Conservation (phyloP, 352 stramenopile genomes). For the Globisporangium okanoganense region DNA sequence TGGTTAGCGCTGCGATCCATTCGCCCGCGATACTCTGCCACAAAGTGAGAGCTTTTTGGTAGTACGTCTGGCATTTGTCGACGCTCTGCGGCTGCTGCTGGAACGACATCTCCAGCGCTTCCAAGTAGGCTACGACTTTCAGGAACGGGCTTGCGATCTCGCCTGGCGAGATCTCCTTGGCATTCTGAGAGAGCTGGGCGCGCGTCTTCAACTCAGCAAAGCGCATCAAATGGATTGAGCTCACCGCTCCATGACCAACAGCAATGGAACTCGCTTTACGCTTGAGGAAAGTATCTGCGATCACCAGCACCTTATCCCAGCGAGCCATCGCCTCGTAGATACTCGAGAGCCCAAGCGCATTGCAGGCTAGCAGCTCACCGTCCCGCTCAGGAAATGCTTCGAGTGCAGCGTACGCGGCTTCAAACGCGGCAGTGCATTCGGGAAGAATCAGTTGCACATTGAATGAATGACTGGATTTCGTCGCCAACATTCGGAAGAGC, state of each 20-base stretch:
- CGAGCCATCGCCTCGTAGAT: slow-evolving; percentile 44
- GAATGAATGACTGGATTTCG: slow-evolving; percentile 7
- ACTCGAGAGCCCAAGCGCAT: slow-evolving; percentile 46
- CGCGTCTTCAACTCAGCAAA: slow-evolving; percentile 68
- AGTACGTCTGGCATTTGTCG: slow-evolving; percentile 49
- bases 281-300: slow-evolving; percentile 60
- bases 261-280: slow-evolving; percentile 19
- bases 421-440: slow-evolving; percentile 61
- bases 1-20: slow-evolving; percentile 23
- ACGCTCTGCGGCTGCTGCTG: slow-evolving; percentile 22
- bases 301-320: slow-evolving; percentile 43
- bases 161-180: slow-evolving; percentile 51
- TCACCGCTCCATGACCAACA: neutral
- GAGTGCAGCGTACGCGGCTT: slow-evolving; percentile 45
- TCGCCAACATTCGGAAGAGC: slow-evolving; percentile 48
- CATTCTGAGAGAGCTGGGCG: slow-evolving; percentile 62
- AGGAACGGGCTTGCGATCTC: slow-evolving; percentile 31
- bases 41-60: slow-evolving; percentile 51
- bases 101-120: slow-evolving; percentile 42
- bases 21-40: slow-evolving; percentile 43
- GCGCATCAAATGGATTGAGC: slow-evolving; percentile 39
- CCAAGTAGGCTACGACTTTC: slow-evolving; percentile 48
- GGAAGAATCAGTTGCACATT: slow-evolving; percentile 43
- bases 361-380: slow-evolving; percentile 41
- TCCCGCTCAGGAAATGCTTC: slow-evolving; percentile 29